Evolutionary conservation across 257 asterid genomes (phyloP), one percentile per base, ranked within the genome.

Genomic region (Scutellaria baicalensis): DNA sequence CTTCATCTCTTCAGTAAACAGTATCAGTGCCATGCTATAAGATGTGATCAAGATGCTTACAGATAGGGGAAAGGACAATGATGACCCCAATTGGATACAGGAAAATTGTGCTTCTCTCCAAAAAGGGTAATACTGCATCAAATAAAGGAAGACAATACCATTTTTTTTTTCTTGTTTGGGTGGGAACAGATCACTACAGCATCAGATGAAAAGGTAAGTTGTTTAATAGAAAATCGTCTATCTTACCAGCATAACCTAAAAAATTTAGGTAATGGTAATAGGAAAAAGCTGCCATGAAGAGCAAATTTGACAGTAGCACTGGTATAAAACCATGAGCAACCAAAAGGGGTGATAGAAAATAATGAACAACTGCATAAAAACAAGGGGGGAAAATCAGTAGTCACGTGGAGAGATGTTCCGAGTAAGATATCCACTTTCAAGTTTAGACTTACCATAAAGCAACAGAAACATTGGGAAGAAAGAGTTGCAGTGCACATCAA

Each of bases 401-500:
- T 56, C 23, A 49, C 17, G 66, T 38, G 16, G 61, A 39, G n/a
- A 48, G 59, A 47, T 71, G 58, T 76, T 9, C 7, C 31, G 33
- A 68, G 47, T 20, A 66, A 48, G 40, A 21, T 16, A 63, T 54
- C 40, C 62, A 59, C n/a, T 63, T 57, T n/a, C n/a, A n/a, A n/a
- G n/a, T n/a, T n/a, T 55, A 40, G 45, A 59, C 89, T 70, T 77
- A 93, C 97, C 97, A 55, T 90, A 90, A 55, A 93, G 90, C 80
- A 93, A 80, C 66, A 88, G 87, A 68, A 88, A 88, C 90, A 90
- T 51, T 13, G 98, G 98, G 86, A 93, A 93, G 92, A 90, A 93
- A 76, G 97, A 93, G 91, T 93, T 93, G 96, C 97, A 90, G 83
- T 93, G 98, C 43, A 93, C 96, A 78, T 93, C 98, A 84, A 93